phyloP scores from a whole-genome alignment of 441 rosid species.

The Hypseocharis bilobata region DNA sequence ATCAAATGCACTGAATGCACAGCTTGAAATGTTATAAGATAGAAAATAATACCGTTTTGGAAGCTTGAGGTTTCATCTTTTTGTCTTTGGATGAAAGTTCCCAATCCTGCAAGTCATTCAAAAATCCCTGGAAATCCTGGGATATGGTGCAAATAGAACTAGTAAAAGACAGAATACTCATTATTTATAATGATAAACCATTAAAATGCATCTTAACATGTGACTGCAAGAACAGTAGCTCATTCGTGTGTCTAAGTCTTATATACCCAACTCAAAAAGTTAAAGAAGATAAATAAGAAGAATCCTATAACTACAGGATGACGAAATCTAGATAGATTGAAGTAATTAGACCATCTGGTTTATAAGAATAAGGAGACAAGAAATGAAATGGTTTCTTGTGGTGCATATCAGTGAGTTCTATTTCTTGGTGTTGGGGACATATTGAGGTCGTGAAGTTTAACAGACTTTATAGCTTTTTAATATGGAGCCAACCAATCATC shows the following conservation, averaged over 20 bases:
- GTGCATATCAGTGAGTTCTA: not conserved
- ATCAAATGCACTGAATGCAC: not conserved
- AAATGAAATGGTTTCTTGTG: not conserved
- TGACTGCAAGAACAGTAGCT: not conserved
- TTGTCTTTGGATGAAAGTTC: conserved; percentile 59
- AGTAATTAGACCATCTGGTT: not conserved
- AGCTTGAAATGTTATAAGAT: not conserved
- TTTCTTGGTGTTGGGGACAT: not conserved
- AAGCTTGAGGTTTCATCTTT: conserved; percentile 41
- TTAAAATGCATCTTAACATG: not conserved
- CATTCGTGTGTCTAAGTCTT: not conserved
- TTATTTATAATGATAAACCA: not conserved
- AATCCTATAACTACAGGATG: too few species aligned
- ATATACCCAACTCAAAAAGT: not conserved
- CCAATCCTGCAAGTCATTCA: conserved; percentile 96
- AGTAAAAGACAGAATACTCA: conserved; percentile 4
- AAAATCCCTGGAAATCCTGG: conserved; percentile 81
- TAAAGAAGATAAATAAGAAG: not conserved
- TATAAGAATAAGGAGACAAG: not conserved
- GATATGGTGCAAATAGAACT: conserved; percentile 16
- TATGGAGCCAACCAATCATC: not conserved
- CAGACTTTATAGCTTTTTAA: not conserved
- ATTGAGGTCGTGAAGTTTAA: not conserved
- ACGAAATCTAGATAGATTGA: not conserved
- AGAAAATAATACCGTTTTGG: conserved; percentile 22